These are phyloP conservation scores for Coemansia sp. DNA, from an alignment of 192 early-diverging fungal species.

Conservation along the genomic window DNA sequence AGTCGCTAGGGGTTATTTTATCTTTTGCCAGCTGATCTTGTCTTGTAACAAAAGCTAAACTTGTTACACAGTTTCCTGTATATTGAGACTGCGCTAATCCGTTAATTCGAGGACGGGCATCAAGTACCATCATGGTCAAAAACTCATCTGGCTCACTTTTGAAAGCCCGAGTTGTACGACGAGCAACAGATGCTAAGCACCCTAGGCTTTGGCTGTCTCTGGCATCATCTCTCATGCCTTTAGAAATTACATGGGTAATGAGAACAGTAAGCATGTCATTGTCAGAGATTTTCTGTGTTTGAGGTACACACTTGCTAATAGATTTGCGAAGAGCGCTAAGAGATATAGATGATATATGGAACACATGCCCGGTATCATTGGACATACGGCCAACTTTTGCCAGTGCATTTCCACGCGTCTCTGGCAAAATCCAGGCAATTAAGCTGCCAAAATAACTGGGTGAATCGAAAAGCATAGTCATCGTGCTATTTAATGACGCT, in stretches of 20 bases:
- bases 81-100: not conserved
- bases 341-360: constrained; percentile 8
- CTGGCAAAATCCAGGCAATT: constrained; percentile 16
- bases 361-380: constrained; percentile 4
- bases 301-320: not conserved
- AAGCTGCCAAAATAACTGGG: constrained; percentile 2
- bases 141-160: not conserved
- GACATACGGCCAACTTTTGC: not conserved
- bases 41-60: not conserved
- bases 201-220: not conserved
- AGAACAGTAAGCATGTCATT: constrained; percentile 21
- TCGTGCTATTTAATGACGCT: constrained; percentile 6
- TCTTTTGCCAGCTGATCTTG: not conserved
- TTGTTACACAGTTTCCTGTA: constrained; percentile 8
- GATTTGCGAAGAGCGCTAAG: not conserved
- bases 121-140: constrained; percentile 12
- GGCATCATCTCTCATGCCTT: not conserved
- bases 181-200: not conserved
- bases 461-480: constrained; percentile 10
- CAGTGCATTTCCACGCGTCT: not conserved
- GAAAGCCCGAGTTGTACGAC: not conserved
- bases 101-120: constrained; percentile 8
- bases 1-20: not conserved
- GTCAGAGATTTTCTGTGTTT: constrained; percentile 6
- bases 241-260: constrained; percentile 4